Conservation (phyloP, 2,329 filamentous ascomycete genomes). For the Cladosporium velox region DNA sequence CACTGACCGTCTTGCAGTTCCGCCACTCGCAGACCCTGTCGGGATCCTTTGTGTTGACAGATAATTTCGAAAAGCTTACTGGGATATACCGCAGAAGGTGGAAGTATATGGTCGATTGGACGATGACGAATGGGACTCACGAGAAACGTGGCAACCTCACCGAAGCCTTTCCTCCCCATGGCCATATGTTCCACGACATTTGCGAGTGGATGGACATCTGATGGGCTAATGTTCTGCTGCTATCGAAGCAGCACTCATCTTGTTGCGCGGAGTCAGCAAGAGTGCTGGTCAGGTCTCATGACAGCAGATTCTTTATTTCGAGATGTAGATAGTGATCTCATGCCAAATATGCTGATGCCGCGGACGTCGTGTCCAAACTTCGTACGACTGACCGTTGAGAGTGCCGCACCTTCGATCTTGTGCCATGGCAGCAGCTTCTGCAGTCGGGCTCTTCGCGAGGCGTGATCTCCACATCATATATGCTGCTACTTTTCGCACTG, state of each 20-base stretch:
- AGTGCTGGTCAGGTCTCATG: too few species aligned
- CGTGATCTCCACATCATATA: neutral
- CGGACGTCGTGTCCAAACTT: neutral
- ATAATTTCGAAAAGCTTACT: neutral
- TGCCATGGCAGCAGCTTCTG: too few species aligned
- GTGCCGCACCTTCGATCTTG: neutral
- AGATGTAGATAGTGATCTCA: neutral
- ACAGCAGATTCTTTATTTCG: neutral
- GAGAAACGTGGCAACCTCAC: neutral
- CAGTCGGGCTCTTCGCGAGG: neutral
- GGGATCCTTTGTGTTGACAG: too few species aligned
- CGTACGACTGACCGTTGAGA: neutral
- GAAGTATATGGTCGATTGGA: neutral
- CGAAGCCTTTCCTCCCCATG: neutral
- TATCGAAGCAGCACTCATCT: too few species aligned
- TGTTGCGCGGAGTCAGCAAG: too few species aligned
- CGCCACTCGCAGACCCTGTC: neutral
- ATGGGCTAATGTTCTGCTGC: too few species aligned
- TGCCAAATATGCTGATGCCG: neutral
- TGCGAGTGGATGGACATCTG: neutral
- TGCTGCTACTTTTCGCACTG: neutral
- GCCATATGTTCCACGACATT: neutral
- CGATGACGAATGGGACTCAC: neutral
- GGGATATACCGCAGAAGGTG: neutral
- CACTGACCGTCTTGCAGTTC: neutral